Evolutionary conservation across 306 rosid genomes (phyloP).

Genomic region (Castanea mollissima): DNA sequence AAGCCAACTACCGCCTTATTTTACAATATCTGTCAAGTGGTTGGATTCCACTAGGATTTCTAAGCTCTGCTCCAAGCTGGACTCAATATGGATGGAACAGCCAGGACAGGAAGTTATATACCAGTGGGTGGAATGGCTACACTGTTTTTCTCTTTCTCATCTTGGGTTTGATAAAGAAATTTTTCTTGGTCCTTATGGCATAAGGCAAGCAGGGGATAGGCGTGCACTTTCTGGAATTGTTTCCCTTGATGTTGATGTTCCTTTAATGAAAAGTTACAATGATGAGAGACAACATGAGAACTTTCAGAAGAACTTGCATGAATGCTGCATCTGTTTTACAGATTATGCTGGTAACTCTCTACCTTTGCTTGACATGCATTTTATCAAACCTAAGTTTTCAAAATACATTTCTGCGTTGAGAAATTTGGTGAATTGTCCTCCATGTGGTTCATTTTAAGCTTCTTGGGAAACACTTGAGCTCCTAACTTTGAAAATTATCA

Average conservation of each 20-base stretch:
- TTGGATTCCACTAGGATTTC: conserved; percentile 56
- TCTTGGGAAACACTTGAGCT: too few species aligned
- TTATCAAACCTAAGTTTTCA: neutral
- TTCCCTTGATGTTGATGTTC: conserved; percentile 68
- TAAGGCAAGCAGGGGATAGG: conserved; percentile 42
- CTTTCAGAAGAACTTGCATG: conserved; percentile 60
- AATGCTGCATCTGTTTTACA: conserved; percentile 76
- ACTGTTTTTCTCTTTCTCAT: conserved; percentile 58
- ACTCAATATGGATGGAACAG: conserved; percentile 71
- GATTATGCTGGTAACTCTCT: conserved; percentile 63
- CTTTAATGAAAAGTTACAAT: conserved; percentile 55
- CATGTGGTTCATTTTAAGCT: too few species aligned
- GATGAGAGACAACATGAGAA: conserved; percentile 55
- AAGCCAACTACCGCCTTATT: conserved; percentile 69
- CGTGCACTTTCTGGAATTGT: conserved; percentile 58
- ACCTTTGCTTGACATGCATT: conserved; percentile 11
- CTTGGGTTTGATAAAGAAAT: conserved; percentile 66
- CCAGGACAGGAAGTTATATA: conserved; percentile 76
- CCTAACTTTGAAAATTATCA: neutral
- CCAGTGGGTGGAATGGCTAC: conserved; percentile 93
- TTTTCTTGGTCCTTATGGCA: conserved; percentile 61
- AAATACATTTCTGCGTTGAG: neutral
- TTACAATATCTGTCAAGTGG: conserved; percentile 72
- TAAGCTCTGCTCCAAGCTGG: conserved; percentile 64
- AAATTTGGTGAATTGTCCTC: neutral